Evolutionary conservation across 2,329 filamentous ascomycete species (phyloP).

Genomic region (Sphaerostilbella broomeana): DNA sequence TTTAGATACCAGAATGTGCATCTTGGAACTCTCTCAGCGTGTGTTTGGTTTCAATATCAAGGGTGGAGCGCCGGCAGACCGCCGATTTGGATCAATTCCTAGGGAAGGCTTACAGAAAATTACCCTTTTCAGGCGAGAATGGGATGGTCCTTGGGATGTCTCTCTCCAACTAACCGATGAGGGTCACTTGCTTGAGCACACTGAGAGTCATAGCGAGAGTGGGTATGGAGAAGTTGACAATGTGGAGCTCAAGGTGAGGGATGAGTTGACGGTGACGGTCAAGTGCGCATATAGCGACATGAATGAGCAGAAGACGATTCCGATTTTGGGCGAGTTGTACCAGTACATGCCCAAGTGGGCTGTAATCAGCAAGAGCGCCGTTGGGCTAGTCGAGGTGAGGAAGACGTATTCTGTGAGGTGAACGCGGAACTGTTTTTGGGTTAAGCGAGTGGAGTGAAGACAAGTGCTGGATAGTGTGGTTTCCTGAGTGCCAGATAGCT

Average conservation of each 20-base stretch:
- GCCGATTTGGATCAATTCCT: conserved; percentile 58
- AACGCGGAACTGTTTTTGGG: too few relatives aligned
- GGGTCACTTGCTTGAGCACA: neutral
- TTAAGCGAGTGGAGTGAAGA: too few relatives aligned
- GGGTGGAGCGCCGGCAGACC: conserved; percentile 52
- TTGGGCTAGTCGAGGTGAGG: conserved; percentile 76
- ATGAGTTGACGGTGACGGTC: conserved; percentile 53
- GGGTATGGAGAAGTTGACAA: neutral
- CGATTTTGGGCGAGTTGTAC: conserved; percentile 73
- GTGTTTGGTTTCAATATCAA: conserved; percentile 59
- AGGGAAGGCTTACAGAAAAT: conserved; percentile 60
- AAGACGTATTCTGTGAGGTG: conserved; percentile 48
- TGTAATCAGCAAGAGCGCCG: conserved; percentile 64
- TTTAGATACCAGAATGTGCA: conserved; percentile 71
- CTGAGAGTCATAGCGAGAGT: neutral
- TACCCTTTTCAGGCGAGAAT: conserved; percentile 75
- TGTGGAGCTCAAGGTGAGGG: conserved; percentile 16
- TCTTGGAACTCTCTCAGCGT: conserved; percentile 62
- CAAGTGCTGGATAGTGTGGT: too few relatives aligned
- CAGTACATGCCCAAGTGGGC: conserved; percentile 76
- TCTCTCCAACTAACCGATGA: conserved; percentile 23
- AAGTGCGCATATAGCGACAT: conserved; percentile 85
- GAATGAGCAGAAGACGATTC: conserved; percentile 64
- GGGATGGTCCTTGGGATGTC: conserved; percentile 70
- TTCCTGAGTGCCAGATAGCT: too few relatives aligned